Conservation (phyloP, 495 filamentous ascomycete genomes). For the Neurospora sp. region DNA sequence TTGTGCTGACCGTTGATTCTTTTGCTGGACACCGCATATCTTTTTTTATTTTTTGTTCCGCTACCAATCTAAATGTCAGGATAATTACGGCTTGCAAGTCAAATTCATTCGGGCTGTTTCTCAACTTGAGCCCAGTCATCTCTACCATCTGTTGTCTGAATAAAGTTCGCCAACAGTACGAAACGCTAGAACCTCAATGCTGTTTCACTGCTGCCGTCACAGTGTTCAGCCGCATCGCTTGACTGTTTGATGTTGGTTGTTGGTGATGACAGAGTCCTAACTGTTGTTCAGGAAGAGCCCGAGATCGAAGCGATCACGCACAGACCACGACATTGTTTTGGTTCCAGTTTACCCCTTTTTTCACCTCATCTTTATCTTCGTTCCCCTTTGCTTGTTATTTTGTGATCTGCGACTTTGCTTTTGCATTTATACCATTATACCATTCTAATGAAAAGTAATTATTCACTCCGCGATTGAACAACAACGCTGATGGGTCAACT, state of each 20-base stretch:
- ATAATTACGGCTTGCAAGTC: background rate
- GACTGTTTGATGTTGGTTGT: background rate
- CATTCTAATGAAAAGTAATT: background rate
- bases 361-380: background rate
- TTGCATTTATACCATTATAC: background rate
- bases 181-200: background rate
- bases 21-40: too few species aligned
- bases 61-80: too few species aligned
- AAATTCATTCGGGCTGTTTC: background rate
- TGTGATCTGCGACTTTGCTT: background rate
- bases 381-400: too few species aligned
- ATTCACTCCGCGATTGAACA: background rate
- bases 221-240: background rate
- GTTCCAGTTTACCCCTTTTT: background rate
- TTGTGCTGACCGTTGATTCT: too few species aligned
- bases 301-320: background rate
- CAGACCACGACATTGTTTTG: background rate
- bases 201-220: background rate
- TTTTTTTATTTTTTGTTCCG: too few species aligned
- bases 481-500: background rate
- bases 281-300: background rate
- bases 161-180: background rate
- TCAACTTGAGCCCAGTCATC: background rate
- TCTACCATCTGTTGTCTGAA: background rate
- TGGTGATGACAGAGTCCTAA: background rate